Evolutionary conservation across 257 asterid species (phyloP), one percentile per base, ranked within the genome.

Genomic region (Gentiana straminea): DNA sequence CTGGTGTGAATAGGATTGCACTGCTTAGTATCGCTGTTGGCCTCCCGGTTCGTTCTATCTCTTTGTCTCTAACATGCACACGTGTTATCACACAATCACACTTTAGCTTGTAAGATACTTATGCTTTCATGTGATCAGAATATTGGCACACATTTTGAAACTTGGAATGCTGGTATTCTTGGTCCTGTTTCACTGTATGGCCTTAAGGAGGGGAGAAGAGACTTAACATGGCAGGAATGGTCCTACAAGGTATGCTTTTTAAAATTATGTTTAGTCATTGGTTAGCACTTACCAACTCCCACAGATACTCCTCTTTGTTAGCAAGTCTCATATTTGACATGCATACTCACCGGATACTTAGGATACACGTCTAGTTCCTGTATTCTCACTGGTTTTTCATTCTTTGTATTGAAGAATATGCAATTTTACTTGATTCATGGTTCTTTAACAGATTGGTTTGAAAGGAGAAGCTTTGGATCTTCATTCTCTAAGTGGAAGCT

Each of bases 171-270:
- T 43, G 98, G 98, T 53, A 60, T 90, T 75, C 98, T 90, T 63
- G 98, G 98, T 33, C 98, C 98, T 1, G 94, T 90, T 73, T 73
- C 96, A 35, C 95, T 90, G 33, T 61, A 72, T 61, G 98, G 98
- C 61, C 98, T 90, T 48, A 78, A 84, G 13, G 91, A 84, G 71
- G 95, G 98, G 54, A 84, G 73, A 57, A 62, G 94, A 70, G 98
- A 84, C 73, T 79, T 90, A 68, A 77, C 96, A 44, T 90, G 98
- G 98, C 98, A 90, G 77, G 81, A 86, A 62, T 90, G 98, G 98
- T 75, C 94, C 54, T 90, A 90, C 47, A 79, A 81, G 93, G 97
- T 86, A 57, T 13, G 77, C 65, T 32, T 33, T 33, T 32, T 10
- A 51, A 52, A 47, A 44, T 33, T 60, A 41, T 13, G 33, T 41